Percentiles rank a stretch among this genome's conserved stretches.
phyloP scores from a whole-genome alignment of 2,329 filamentous ascomycete species.

The Chrysosporium queenslandicum region DNA sequence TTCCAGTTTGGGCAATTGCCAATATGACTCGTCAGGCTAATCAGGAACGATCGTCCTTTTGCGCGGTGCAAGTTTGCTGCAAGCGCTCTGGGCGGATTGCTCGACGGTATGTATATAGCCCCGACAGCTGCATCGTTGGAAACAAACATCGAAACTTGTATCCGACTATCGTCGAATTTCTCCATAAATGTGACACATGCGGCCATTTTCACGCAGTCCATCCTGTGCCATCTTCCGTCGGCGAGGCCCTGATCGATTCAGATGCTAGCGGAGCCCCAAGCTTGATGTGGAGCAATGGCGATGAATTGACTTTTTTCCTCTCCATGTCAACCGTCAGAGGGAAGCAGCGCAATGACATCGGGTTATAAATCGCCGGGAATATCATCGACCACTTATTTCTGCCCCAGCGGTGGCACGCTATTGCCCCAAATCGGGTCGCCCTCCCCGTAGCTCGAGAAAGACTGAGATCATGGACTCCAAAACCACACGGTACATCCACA shows the following conservation, averaged over 20 bases:
- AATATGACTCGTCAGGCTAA: neutral
- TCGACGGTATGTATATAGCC: neutral
- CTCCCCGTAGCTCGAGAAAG: neutral
- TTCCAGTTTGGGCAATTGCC: neutral
- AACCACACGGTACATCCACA: neutral
- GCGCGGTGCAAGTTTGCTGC: neutral
- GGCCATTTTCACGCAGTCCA: neutral
- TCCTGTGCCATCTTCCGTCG: neutral
- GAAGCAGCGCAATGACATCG: neutral
- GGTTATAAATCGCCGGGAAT: neutral
- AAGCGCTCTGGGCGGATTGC: neutral
- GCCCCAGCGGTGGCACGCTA: constrained; percentile 3
- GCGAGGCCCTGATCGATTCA: neutral
- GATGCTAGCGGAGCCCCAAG: neutral
- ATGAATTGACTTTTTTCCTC: neutral
- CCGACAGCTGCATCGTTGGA: neutral
- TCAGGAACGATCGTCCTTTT: neutral
- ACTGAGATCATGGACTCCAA: neutral
- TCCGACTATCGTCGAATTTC: neutral
- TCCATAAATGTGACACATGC: neutral
- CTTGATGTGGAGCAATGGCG: neutral
- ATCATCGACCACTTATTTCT: neutral
- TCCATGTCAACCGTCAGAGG: neutral
- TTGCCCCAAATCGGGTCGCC: neutral
- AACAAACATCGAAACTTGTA: neutral